phyloP scores from a whole-genome alignment of 2,329 filamentous ascomycete genomes.

The Xylariomycetidae sp. region DNA sequence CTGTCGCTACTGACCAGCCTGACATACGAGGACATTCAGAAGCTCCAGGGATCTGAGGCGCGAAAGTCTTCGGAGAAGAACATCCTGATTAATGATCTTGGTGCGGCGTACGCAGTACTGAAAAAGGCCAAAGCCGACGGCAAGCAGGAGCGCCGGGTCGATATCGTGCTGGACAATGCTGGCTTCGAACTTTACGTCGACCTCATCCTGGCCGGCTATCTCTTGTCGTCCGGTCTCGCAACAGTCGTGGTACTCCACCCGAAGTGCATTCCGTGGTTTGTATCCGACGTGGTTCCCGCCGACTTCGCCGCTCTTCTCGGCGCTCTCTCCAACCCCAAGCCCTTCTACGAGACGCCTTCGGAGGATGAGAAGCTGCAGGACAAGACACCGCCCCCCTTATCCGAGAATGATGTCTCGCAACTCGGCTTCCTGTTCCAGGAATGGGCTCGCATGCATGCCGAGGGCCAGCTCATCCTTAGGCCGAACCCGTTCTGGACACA shows the following conservation, averaged over 20 bases:
- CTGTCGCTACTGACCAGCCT: conserved; percentile 84
- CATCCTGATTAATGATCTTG: conserved; percentile 82
- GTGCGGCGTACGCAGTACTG: conserved; percentile 62
- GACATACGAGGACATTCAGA: conserved; percentile 94
- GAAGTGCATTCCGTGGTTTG: conserved; percentile 96
- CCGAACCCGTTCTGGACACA: conserved; percentile 91
- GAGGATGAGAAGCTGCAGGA: conserved; percentile 57
- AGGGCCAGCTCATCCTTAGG: conserved; percentile 76
- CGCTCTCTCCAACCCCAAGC: conserved; percentile 68
- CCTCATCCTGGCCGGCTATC: conserved; percentile 82
- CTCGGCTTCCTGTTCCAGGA: conserved; percentile 74
- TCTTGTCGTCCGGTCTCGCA: conserved; percentile 77
- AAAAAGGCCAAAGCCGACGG: conserved; percentile 57
- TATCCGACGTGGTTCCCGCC: conserved; percentile 83
- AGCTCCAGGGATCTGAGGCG: conserved; percentile 83
- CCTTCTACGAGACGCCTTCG: conserved; percentile 71
- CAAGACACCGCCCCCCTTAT: conserved; percentile 55
- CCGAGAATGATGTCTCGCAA: conserved; percentile 59
- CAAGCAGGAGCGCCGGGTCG: conserved; percentile 68
- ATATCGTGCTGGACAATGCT: conserved; percentile 94
- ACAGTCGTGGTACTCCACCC: conserved; percentile 85
- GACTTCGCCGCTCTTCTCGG: conserved; percentile 82
- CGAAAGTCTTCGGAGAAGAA: conserved; percentile 85
- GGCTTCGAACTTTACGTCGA: conserved; percentile 98
- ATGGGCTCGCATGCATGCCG: conserved; percentile 73